Evolutionary conservation across 164 flowering plant species (phyloP), one percentile per base, ranked within the genome.

Genomic region (Malania oleifera): DNA sequence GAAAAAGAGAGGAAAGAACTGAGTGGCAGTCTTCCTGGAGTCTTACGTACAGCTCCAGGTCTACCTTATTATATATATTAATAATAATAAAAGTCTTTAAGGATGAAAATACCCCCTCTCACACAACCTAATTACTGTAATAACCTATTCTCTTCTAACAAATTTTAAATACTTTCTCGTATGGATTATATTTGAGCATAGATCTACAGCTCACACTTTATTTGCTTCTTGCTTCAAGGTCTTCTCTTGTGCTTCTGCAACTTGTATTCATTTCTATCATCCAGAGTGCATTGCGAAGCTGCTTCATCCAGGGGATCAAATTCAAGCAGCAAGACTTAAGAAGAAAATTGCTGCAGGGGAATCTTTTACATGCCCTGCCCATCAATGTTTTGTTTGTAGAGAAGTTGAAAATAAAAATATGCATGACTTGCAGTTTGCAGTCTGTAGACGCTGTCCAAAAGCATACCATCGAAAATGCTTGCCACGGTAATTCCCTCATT

Each of bases 361-460:
- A 56, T 53, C 81, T 37, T 89, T 93, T 71, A 67, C 73, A 1
- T 93, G 96, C 55, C 96, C 98, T 7, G 60, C 70, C 15, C 98
- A 93, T 64, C 79, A 72, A 54, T 93, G 96, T 56, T 46, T 3
- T 55, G 62, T 73, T 19, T 90, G 98, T 67, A 75, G 77, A 37
- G 59, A 71, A 62, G 69, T 65, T 50, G 97, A 93, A 71, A 66
- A 79, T 61, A 81, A 76, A 69, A 59, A 68, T 11, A 71, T 50
- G 20, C 38, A 0, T 5, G 81, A 80, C 6, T 54, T 82, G 71
- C 89, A 82, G 65, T 82, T 93, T 80, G 97, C 96, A 40, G 54
- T 88, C 0, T 93, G 98, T 56, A 77, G 97, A 56, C 95, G 96
- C 7, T 93, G 98, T 59, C 97, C 98, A 14, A 86, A 53, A 67